Evolutionary conservation across 2,329 filamentous ascomycete species (phyloP).

Genomic region (Meredithiella fracta): DNA sequence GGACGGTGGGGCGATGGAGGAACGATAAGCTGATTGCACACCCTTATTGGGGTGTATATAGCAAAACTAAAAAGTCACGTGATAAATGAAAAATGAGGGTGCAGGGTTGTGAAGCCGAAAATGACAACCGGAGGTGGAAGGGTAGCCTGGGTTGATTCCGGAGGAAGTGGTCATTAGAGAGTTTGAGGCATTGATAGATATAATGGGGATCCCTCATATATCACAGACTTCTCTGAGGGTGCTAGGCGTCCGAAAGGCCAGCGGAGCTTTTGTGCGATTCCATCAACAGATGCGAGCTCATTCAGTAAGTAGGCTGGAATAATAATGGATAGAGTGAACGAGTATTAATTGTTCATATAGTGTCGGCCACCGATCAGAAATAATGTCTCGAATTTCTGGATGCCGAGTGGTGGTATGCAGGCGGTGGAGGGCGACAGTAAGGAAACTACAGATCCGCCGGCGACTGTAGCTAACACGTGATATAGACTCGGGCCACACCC

Average conservation of each 20-base stretch:
- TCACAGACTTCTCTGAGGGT: neutral
- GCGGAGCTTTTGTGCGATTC: neutral
- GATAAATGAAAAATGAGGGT: neutral
- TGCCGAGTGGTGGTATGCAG: conserved; percentile 55
- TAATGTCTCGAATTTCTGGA: conserved; percentile 57
- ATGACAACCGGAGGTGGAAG: neutral
- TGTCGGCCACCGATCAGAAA: conserved; percentile 8
- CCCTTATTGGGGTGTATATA: neutral
- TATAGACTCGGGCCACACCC: conserved; percentile 12
- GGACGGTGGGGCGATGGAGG: conserved; percentile 11
- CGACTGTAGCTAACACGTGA: neutral
- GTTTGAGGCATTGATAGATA: neutral
- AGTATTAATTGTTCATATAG: conserved; percentile 7
- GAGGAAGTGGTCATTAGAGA: neutral
- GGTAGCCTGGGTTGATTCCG: neutral
- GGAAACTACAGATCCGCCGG: conserved; percentile 7
- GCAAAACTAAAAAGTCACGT: conserved; percentile 4
- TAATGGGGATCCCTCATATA: neutral
- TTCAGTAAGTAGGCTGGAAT: conserved; percentile 8
- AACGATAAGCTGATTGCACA: conserved; percentile 11
- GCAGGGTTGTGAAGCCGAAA: neutral
- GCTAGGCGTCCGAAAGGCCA: neutral
- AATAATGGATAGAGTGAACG: neutral
- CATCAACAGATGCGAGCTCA: conserved; percentile 8
- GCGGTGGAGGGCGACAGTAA: conserved; percentile 37